Base-by-base conservation (phyloP, 1,284 basidiomycete species). In the Sporisorium exsertum region DNA sequence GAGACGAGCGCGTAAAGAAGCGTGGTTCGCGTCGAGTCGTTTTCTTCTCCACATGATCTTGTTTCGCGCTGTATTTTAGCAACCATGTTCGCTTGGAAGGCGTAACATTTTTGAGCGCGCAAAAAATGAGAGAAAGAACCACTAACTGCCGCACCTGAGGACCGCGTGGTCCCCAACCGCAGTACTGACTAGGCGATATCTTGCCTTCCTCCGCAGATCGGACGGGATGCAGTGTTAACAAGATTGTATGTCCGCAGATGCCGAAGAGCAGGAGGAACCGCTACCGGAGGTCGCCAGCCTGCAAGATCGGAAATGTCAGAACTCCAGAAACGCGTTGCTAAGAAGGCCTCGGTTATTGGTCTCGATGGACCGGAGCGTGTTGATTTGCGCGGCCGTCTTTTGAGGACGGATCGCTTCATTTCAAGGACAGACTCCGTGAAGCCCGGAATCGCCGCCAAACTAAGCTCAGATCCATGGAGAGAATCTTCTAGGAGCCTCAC, bases 141-240 rank as follows among this genome's bases (percentile, higher is more conserved):
- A n/a, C n/a, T n/a, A n/a, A n/a, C 90, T 90, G 90, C 90, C 89
- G 89, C 90, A 91, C 90, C 91, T 91, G n/a, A n/a, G n/a, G n/a
- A 90, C 90, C 90, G 88, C 88, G 90, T 91, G 91, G 91, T 91
- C 91, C 90, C 90, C 91, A 90, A 91, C 90, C 90, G 88, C 91
- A 90, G 90, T 92, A 91, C 91, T 91, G 90, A 91, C 90, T 91
- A 87, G 89, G 90, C 90, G 89, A 90, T 89, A 91, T 90, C 89
- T 88, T 88, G 90, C 88, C 92, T 92, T 90, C n/a, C n/a, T 91
- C 88, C 89, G 89, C 90, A 91, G 90, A 91, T 91, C 90, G 86
- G 90, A 91, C 90, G 89, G 91, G 90, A 91, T 91, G 90, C 89
- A 89, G 90, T 91, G 89, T 89, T 91, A 91, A 91, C 90, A 89